A percentile compares a stretch with the other conserved stretches of the same genome.
phyloP scores from a whole-genome alignment of 2,329 filamentous ascomycete species.

The Cladosporium austrohemisphaericum region DNA sequence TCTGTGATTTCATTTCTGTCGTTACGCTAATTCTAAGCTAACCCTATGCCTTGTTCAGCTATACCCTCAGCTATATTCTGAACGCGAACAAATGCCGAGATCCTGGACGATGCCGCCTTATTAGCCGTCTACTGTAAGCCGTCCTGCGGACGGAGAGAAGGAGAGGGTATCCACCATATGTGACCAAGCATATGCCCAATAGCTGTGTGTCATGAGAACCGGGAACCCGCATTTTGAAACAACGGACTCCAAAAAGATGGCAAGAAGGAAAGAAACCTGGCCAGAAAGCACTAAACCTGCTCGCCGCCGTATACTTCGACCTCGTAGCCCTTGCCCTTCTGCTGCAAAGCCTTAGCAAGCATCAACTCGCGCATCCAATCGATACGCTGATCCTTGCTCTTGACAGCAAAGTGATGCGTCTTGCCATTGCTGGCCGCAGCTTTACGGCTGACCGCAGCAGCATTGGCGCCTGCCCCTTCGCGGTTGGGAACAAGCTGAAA shows the following conservation, averaged over 20 bases:
- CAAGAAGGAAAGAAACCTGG: not conserved
- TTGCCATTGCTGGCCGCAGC: constrained; percentile 58
- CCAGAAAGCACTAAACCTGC: not conserved
- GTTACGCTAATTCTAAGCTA: not conserved
- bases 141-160: not conserved
- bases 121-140: not conserved
- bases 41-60: not conserved
- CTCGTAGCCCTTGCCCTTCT: constrained; percentile 79
- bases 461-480: constrained; percentile 35
- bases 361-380: constrained; percentile 96
- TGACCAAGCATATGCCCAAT: not conserved
- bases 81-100: too few relatives aligned
- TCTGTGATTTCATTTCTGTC: not conserved
- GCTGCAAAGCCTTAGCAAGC: constrained; percentile 81
- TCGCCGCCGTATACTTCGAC: constrained; percentile 68
- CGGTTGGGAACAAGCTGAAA: constrained; percentile 78
- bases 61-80: too few relatives aligned
- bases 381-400: constrained; percentile 80
- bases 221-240: not conserved
- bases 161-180: constrained; percentile 7
- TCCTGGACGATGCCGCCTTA: too few relatives aligned
- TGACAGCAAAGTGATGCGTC: constrained; percentile 91
- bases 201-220: not conserved
- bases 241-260: not conserved
- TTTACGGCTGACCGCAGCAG: not conserved